Evolutionary conservation across 73 alveolate genomes (phyloP).

Genomic region (Tetrahymena malaccensis): DNA sequence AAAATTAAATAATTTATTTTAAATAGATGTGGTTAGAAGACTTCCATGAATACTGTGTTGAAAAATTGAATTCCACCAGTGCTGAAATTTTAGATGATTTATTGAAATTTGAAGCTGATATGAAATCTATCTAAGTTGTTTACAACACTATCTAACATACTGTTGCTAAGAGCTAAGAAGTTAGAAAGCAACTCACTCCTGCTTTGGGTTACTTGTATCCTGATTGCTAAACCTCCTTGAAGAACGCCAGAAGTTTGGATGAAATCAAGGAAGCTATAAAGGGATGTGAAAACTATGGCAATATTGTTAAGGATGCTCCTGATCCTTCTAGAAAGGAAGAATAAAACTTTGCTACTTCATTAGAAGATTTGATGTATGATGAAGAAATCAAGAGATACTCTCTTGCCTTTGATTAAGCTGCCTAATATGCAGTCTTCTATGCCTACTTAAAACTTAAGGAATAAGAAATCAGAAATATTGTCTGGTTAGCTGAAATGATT

Average conservation of each 20-base stretch:
- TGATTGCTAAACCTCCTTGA: constrained; percentile 72
- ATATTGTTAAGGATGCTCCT: constrained; percentile 78
- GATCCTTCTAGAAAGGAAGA: constrained; percentile 78
- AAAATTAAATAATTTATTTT: not conserved
- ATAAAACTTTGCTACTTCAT: constrained; percentile 53
- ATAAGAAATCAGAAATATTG: constrained; percentile 88
- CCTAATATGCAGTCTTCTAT: constrained; percentile 61
- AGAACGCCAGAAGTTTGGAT: constrained; percentile 71
- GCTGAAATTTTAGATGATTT: constrained; percentile 79
- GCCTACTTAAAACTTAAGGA: constrained; percentile 86
- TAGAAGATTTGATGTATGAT: constrained; percentile 80
- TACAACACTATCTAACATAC: constrained; percentile 77
- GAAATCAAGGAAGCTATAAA: constrained; percentile 85
- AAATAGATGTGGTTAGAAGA: constrained; percentile 95
- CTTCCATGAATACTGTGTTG: constrained; percentile 78
- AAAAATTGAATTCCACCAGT: constrained; percentile 22
- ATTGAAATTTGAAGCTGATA: constrained; percentile 93
- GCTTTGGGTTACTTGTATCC: constrained; percentile 90
- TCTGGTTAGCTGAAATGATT: constrained; percentile 90
- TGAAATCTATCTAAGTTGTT: constrained; percentile 90
- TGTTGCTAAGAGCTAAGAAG: constrained; percentile 78
- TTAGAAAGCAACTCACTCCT: constrained; percentile 83
- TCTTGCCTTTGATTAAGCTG: constrained; percentile 31
- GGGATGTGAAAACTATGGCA: constrained; percentile 71
- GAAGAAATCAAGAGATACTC: constrained; percentile 71